Evolutionary conservation across 164 flowering plant genomes (phyloP), one percentile per base, ranked within the genome.

Genomic region (Brasenia schreberi): DNA sequence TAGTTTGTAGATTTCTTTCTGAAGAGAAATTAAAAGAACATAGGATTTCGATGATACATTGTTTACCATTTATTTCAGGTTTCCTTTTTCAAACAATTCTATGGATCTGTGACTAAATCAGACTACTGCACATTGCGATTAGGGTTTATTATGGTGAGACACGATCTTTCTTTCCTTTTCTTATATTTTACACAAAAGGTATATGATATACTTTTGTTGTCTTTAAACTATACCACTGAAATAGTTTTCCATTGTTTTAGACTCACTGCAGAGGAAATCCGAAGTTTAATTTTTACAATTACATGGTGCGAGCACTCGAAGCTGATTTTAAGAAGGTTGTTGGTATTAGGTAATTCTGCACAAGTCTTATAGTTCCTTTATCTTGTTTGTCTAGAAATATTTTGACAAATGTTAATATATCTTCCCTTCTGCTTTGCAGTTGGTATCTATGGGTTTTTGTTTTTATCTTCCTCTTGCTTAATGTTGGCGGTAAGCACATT

Each of bases 81-180:
- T 73, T 79, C 88, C 44, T 89, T 89, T 72, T 43, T 73, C 70
- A 89, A 87, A 79, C 93, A 87, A 70, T 82, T 90, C 60, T 81
- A 80, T 80, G 86, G 72, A 27, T 84, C 93, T 56, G 89, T 90
- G 58, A 83, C 87, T 42, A 82, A 83, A 75, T 74, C 93, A 44
- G 96, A 89, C 71, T 90, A 87, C 67, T 59, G 66, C 42, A 81
- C 90, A 6, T 69, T 82, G 45, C 79, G 87, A 23, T 67, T 77
- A 16, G 85, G 87, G 61, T 79, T 81, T 72, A 75, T 81, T 53
- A 69, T 63, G 77, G 81, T 74, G 68, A 65, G 75, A 14, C 56
- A 5, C 4, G 16, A 49, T 49, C 53, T 53, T 65, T 7, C 10
- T 42, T 53, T 19, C 27, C 58, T 23, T 61, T 4, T 61, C 10